Base-by-base conservation (phyloP, 2,329 filamentous ascomycete genomes). In the Colletotrichum sp. region DNA sequence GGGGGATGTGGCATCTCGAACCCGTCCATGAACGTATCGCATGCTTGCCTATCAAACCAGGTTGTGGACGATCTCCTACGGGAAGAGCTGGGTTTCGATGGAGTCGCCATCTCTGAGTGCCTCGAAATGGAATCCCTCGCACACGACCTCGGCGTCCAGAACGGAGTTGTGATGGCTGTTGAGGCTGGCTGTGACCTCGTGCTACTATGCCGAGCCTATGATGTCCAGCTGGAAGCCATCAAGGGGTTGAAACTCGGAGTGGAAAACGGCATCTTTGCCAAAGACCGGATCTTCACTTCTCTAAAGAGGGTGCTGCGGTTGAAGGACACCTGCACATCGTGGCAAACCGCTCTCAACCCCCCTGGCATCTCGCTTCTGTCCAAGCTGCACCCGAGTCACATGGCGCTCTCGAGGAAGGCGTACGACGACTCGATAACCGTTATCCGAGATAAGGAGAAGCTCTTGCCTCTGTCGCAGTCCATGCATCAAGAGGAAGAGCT, bases 81-180 rank as follows among this genome's bases (percentile, higher is more conserved):
- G n/a, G 94, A 94, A 75, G 96, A 98, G 78, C 90, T 99, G 28
- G 94, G 94, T 4, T 99, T 99, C 80, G 92, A 95, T 66, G 96
- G 96, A 2, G 96, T 99, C 4, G 96, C 97, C 28, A 95, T 99
- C 66, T 98, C 96, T 0, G 96, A 99, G 82, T 99, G 96, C 79
- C 87, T 99, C 9, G 96, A 98, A 83, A 99, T 99, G 96, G 96
- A 98, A 81, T 96, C 96, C 0, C 90, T 99, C 10, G 97, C 95
- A 78, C 95, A 98, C 82, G 98, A 98, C 80, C 97, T 99, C 66
- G 96, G 96, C n/a, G 96, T 99, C 21, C 96, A 96, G 79, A 96
- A 97, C 55, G 97, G 97, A 14, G 98, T 96, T 1, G 95, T 99
- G 79, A 98, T 98, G 96, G 97, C 97, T 5, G 95, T 98, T 67